Evolutionary conservation across 495 filamentous ascomycete species (phyloP).

Genomic region (Penicillium roqueforti): DNA sequence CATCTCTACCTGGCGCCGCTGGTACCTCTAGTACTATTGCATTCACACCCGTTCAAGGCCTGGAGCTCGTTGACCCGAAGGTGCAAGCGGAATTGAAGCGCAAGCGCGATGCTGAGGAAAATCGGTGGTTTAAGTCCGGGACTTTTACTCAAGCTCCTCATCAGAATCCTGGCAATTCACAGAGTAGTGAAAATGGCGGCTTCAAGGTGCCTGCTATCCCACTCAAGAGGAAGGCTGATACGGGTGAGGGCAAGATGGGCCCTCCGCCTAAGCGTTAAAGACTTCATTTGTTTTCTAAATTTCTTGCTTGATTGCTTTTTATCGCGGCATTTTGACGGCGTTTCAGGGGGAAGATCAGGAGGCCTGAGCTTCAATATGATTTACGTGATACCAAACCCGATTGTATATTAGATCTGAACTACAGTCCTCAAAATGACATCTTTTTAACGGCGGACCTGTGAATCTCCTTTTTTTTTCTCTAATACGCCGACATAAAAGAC

Average conservation of each 20-base stretch:
- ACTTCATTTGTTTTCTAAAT: constrained; percentile 5
- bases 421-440: not conserved
- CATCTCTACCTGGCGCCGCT: constrained; percentile 50
- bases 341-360: constrained; percentile 11
- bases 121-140: constrained; percentile 92
- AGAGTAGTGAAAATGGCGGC: constrained; percentile 33
- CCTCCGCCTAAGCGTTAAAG: constrained; percentile 34
- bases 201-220: constrained; percentile 52
- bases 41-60: constrained; percentile 89
- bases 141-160: constrained; percentile 88
- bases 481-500: too few species aligned
- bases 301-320: constrained; percentile 8
- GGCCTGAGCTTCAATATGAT: constrained; percentile 6
- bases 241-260: constrained; percentile 43
- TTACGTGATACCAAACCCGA: constrained; percentile 20
- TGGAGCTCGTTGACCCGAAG: constrained; percentile 95
- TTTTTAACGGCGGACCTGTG: too few species aligned
- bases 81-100: constrained; percentile 71
- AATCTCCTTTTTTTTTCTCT: too few species aligned
- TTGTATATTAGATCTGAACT: constrained; percentile 11
- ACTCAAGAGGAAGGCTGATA: constrained; percentile 42
- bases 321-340: constrained; percentile 20
- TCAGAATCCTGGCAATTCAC: constrained; percentile 26
- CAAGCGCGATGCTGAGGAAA: constrained; percentile 90
- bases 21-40: constrained; percentile 86